Evolutionary conservation across 2,329 filamentous ascomycete genomes (phyloP), one percentile per base, ranked within the genome.

Genomic region (Aspergillus sp.): DNA sequence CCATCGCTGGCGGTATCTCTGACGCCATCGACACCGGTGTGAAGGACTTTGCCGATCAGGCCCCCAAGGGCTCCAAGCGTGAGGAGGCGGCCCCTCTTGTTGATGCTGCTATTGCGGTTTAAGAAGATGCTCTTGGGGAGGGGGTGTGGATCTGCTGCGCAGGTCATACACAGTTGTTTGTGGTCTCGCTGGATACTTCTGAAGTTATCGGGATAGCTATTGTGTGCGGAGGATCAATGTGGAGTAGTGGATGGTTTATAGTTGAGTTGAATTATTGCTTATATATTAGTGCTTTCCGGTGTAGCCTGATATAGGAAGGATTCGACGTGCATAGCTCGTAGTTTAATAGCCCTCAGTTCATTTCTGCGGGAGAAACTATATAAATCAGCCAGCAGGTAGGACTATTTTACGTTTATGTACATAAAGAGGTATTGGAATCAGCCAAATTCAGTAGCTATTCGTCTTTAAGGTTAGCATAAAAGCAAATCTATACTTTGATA

Each of bases 11-110:
- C 0, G 58, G 58, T 4, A 60, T 60, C 21, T 38, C 53, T 2
- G 30, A 47, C 4, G 53, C 58, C 0, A 60, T 60, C 8, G 6
- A 57, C 13, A 57, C 49, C 10, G 58, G 58, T 39, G 19, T 41
- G 7, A 36, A 57, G 15, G 47, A 57, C 4, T 56, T 48, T 49
- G 21, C 39, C 3, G 57, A 58, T 27, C 48, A 54, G 52, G 52
- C 52, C 1, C 21, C 52, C 0, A 54, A 44, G 52, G 21, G 8
- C 8, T 25, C 44, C 10, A 23, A 49, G 47, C 23, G 6, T 32
- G 47, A 50, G 47, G 47, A 25, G 27, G 47, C 15, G 13, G 47
- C 47, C 8, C 23, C 21, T 8, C 23, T 25, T 30, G 6, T 27
- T 27, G 21, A 27, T 21, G 17, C 23, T 32, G 47, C 25, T 30